These are phyloP conservation scores for Breynia disticha DNA, from an alignment of 441 rosid genomes.

Conservation along the genomic window DNA sequence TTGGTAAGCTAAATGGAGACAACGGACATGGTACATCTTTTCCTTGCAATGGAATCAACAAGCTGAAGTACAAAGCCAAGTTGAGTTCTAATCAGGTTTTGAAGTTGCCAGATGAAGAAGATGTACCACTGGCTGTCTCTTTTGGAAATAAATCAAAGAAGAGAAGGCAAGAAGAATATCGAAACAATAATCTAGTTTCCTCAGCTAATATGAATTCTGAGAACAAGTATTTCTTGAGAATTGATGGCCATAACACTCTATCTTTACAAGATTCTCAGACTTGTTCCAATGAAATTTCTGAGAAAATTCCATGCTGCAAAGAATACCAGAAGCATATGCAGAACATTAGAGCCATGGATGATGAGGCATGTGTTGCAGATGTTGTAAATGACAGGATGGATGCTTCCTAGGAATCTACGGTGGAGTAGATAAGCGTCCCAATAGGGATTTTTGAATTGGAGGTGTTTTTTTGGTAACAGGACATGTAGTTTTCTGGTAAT, in stretches of 20 bases:
- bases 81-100: slow-evolving; percentile 10
- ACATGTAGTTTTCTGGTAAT: too few relatives aligned
- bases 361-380: neutral
- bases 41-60: slow-evolving; percentile 5
- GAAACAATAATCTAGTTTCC: slow-evolving; percentile 4
- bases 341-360: neutral
- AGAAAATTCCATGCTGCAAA: neutral
- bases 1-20: slow-evolving; percentile 1
- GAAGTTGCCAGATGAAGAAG: slow-evolving; percentile 15
- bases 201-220: neutral
- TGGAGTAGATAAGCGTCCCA: slow-evolving; percentile 5
- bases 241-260: neutral
- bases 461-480: too few relatives aligned
- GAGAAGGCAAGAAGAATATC: slow-evolving; percentile 13
- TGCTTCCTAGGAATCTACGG: slow-evolving; percentile 1
- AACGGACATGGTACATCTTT: neutral
- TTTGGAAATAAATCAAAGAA: slow-evolving; percentile 16
- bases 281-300: neutral
- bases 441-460: too few relatives aligned
- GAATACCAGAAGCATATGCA: neutral
- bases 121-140: slow-evolving; percentile 20
- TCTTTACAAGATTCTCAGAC: slow-evolving; percentile 6
- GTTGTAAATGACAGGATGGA: neutral
- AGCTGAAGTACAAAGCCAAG: slow-evolving; percentile 6
- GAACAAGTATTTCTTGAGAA: neutral